These are phyloP conservation scores for Russula emetica DNA, from an alignment of 768 basidiomycete species.

Conservation along the genomic window DNA sequence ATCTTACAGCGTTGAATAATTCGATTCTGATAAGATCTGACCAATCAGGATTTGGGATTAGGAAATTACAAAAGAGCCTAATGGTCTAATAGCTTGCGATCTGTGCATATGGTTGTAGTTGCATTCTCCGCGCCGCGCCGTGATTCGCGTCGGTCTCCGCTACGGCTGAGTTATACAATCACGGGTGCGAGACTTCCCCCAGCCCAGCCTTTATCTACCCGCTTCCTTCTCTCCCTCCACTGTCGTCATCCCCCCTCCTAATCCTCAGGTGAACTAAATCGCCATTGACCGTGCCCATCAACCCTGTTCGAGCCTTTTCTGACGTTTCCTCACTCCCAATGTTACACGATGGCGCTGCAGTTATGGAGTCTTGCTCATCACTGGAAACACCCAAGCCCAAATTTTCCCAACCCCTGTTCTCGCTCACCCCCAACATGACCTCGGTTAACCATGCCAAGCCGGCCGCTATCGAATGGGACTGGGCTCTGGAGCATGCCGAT, in stretches of 20 bases:
- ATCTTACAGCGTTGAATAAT: background rate
- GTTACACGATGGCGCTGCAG: constrained; percentile 21
- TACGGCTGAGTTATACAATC: background rate
- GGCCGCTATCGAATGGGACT: constrained; percentile 55
- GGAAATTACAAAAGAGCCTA: background rate
- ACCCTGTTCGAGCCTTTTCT: background rate
- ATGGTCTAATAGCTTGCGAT: background rate
- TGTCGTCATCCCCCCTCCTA: background rate
- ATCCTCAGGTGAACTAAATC: background rate
- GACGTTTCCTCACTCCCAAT: background rate
- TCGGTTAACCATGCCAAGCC: background rate
- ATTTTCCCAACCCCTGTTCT: background rate
- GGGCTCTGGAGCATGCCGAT: constrained; percentile 69
- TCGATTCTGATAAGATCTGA: background rate
- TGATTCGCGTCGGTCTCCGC: constrained; percentile 4
- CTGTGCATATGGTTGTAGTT: background rate
- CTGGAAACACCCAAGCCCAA: constrained; percentile 10
- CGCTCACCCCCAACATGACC: constrained; percentile 4
- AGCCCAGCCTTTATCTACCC: background rate
- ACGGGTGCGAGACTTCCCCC: background rate
- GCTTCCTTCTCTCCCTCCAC: background rate
- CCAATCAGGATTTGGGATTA: background rate
- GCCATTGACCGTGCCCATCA: background rate
- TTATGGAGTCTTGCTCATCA: constrained; percentile 12
- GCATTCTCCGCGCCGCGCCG: background rate